These are phyloP conservation scores for Poronia punctata DNA, from an alignment of 495 filamentous ascomycete species.

Conservation along the genomic window DNA sequence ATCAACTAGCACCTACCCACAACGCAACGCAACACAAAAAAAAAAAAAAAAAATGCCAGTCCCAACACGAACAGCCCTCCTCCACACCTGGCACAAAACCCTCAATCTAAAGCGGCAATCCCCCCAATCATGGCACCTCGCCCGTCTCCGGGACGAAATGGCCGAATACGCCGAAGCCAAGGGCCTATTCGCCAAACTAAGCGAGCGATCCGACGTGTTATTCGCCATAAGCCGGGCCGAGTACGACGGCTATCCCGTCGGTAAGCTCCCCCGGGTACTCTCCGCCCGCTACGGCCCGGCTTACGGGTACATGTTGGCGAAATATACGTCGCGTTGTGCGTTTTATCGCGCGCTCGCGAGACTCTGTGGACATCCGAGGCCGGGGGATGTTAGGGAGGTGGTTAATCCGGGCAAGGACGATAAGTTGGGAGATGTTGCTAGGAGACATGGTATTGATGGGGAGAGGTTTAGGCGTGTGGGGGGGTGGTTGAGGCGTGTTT, in stretches of 20 bases:
- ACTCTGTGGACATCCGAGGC: slow-evolving; percentile 28
- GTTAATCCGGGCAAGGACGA: slow-evolving; percentile 43
- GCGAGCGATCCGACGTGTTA: slow-evolving; percentile 48
- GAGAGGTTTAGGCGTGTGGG: slow-evolving; percentile 31
- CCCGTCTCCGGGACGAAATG: slow-evolving; percentile 41
- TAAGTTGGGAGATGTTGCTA: slow-evolving; percentile 41
- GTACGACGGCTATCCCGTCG: slow-evolving; percentile 6
- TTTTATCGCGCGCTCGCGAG: slow-evolving; percentile 40
- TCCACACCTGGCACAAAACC: slow-evolving; percentile 35
- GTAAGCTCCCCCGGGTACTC: slow-evolving; percentile 22
- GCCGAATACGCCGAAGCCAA: slow-evolving; percentile 31
- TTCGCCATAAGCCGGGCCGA: slow-evolving; percentile 42
- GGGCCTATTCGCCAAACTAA: slow-evolving; percentile 33
- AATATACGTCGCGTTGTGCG: slow-evolving; percentile 44
- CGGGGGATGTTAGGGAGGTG: slow-evolving; percentile 35
- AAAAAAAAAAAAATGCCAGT: too few species aligned
- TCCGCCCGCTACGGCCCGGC: slow-evolving; percentile 21
- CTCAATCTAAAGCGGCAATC: slow-evolving; percentile 34
- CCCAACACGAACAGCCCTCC: slow-evolving; percentile 3
- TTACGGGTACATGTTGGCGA: slow-evolving; percentile 45
- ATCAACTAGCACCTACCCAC: too few species aligned
- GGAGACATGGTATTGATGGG: slow-evolving; percentile 37
- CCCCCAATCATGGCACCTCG: slow-evolving; percentile 38
- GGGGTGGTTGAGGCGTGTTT: slow-evolving; percentile 30
- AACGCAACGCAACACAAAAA: too few species aligned